Percentiles rank a stretch among this genome's conserved stretches.
These are phyloP conservation scores for Blumeria hordei DNA, from an alignment of 2,329 filamentous ascomycete genomes.

Conservation along the genomic window DNA sequence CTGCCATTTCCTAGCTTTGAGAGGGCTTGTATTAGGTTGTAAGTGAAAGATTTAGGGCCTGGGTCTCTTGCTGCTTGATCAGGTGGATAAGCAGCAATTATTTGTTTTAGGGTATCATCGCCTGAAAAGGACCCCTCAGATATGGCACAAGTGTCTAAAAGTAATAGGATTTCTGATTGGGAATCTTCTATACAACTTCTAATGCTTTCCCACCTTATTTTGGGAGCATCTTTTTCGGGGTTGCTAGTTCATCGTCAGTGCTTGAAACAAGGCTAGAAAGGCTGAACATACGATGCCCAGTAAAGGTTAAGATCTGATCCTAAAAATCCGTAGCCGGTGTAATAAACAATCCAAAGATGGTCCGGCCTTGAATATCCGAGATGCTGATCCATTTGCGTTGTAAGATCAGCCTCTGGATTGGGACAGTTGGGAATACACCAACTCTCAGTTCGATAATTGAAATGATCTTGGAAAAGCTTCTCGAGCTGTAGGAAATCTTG, in stretches of 20 bases:
- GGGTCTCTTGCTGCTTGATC: conserved; percentile 24
- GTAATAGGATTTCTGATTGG: conserved; percentile 34
- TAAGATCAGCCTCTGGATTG: conserved; percentile 35
- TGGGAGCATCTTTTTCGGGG: conserved; percentile 29
- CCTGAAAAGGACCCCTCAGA: conserved; percentile 25
- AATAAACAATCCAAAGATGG: conserved; percentile 39
- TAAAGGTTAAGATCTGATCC: conserved; percentile 36
- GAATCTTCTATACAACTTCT: conserved; percentile 37
- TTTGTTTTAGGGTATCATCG: conserved; percentile 33
- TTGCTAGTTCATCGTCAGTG: conserved; percentile 24
- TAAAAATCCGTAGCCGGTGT: conserved; percentile 34
- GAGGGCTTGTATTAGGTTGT: conserved; percentile 29
- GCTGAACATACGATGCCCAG: conserved; percentile 35
- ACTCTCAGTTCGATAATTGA: conserved; percentile 33
- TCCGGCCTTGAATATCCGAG: conserved; percentile 31
- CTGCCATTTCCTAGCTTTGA: conserved; percentile 25
- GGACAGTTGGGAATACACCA: conserved; percentile 35
- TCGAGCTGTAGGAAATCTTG: conserved; percentile 30
- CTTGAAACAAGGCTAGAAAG: conserved; percentile 9
- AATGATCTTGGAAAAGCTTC: conserved; percentile 31
- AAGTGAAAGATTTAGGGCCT: conserved; percentile 31
- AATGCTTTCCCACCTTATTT: conserved; percentile 38
- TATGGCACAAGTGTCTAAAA: conserved; percentile 37
- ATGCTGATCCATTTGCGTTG: conserved; percentile 33
- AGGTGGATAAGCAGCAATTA: conserved; percentile 32